Conservation (phyloP, 148 eudicot species). For the Cornus suecica region DNA sequence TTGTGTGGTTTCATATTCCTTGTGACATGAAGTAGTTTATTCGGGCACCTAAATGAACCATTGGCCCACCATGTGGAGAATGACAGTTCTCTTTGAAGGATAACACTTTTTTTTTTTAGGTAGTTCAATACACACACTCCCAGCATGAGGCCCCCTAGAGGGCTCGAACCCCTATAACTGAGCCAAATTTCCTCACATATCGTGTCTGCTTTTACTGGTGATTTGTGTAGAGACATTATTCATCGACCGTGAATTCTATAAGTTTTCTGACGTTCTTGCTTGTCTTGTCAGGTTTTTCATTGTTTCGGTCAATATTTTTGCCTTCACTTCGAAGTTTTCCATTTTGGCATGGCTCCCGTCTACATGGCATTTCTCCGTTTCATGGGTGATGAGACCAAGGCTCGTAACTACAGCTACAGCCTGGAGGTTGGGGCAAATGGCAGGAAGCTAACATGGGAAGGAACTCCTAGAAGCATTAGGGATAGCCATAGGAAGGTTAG, state of each 20-base stretch:
- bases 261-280: background rate
- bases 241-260: background rate
- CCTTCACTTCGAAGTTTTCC: constrained; percentile 30
- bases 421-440: constrained; percentile 32
- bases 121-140: no score
- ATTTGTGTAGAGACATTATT: background rate
- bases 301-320: constrained; percentile 27
- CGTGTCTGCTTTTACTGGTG: background rate
- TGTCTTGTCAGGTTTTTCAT: constrained; percentile 20
- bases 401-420: constrained; percentile 26
- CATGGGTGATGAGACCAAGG: constrained; percentile 25
- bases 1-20: background rate
- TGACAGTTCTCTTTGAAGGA: no score
- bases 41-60: no score
- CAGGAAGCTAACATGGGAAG: constrained; percentile 29
- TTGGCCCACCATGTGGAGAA: no score
- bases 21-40: background rate
- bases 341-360: constrained; percentile 25
- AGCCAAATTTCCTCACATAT: background rate
- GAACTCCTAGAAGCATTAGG: constrained; percentile 27
- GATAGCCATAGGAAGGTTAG: constrained; percentile 30
- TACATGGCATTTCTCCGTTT: constrained; percentile 28
- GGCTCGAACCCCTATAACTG: background rate
- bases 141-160: no score
- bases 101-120: no score